These are phyloP conservation scores for Incumbomyces lentus DNA, from an alignment of 2,329 filamentous ascomycete genomes.

Conservation along the genomic window DNA sequence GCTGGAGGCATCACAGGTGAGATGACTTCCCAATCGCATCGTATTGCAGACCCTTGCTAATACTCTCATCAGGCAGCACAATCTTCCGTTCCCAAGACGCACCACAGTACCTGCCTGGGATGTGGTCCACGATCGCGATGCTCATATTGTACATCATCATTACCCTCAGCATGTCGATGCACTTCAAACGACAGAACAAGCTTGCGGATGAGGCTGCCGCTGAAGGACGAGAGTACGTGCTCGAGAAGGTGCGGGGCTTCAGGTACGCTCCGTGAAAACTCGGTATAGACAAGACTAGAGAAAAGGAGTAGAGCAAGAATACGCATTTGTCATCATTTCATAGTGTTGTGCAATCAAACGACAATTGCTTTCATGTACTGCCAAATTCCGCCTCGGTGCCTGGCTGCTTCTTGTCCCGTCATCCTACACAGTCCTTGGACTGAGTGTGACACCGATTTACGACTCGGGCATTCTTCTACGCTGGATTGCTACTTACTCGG, in stretches of 20 bases:
- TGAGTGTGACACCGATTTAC: too few relatives aligned
- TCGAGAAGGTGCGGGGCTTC: constrained; percentile 13
- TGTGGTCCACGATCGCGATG: constrained; percentile 15
- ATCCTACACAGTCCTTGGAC: too few relatives aligned
- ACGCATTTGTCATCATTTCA: too few relatives aligned
- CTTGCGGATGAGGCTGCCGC: constrained; percentile 8
- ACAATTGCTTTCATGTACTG: too few relatives aligned
- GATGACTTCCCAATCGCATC: neutral
- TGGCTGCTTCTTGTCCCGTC: too few relatives aligned
- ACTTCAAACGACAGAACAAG: constrained; percentile 14
- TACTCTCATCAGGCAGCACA: neutral
- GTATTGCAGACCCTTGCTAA: neutral
- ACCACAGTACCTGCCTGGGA: constrained; percentile 18
- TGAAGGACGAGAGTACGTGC: constrained; percentile 11
- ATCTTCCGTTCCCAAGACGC: constrained; percentile 49
- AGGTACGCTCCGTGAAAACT: constrained; percentile 12
- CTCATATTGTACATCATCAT: constrained; percentile 9
- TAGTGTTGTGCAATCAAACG: too few relatives aligned
- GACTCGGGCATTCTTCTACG: too few relatives aligned
- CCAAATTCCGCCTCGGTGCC: too few relatives aligned
- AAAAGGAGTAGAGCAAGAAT: too few relatives aligned
- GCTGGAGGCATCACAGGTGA: constrained; percentile 9
- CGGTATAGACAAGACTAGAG: too few relatives aligned
- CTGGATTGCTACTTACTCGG: too few relatives aligned
- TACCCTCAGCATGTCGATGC: constrained; percentile 11